Conservation (phyloP, 1,284 basidiomycete species). For the Rhodofomes roseus region DNA sequence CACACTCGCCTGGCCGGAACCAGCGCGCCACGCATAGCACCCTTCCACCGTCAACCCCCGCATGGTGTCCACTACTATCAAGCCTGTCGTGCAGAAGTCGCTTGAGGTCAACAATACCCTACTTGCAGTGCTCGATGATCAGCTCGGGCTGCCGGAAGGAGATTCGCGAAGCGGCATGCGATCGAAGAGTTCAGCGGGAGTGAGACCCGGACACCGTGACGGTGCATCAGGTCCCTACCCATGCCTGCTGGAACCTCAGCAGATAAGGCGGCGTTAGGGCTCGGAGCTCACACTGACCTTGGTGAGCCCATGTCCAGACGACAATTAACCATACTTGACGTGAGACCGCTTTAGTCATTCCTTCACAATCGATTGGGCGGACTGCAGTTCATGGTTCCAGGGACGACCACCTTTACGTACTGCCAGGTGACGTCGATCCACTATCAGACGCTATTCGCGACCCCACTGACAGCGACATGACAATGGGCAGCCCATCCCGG, state of each 20-base stretch:
- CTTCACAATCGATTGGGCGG: slow-evolving; percentile 71
- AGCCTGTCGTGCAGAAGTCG: slow-evolving; percentile 31
- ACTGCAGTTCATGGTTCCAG: slow-evolving; percentile 65
- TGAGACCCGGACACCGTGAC: no score
- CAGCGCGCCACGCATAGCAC: slow-evolving; percentile 30
- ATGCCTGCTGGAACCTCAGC: slow-evolving; percentile 17
- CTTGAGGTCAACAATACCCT: slow-evolving; percentile 30
- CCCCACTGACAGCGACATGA: not conserved
- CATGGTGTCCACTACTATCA: slow-evolving; percentile 29
- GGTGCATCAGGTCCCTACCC: slow-evolving; percentile 34
- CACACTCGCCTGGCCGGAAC: slow-evolving; percentile 28
- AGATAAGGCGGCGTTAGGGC: slow-evolving; percentile 26
- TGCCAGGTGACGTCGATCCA: slow-evolving; percentile 35
- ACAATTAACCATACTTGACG: no score
- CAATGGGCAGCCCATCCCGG: slow-evolving; percentile 28
- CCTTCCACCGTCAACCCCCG: slow-evolving; percentile 30
- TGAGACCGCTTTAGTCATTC: slow-evolving; percentile 49
- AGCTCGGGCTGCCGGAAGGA: slow-evolving; percentile 17
- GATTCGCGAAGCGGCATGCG: no score
- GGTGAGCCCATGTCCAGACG: no score
- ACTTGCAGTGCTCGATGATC: slow-evolving; percentile 28
- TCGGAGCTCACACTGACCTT: slow-evolving; percentile 35
- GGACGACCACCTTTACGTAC: slow-evolving; percentile 59
- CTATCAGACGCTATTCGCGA: not conserved
- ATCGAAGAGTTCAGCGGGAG: slow-evolving; percentile 33